These are phyloP conservation scores for Globisporangium polare DNA, from an alignment of 352 stramenopile species.

Conservation along the genomic window DNA sequence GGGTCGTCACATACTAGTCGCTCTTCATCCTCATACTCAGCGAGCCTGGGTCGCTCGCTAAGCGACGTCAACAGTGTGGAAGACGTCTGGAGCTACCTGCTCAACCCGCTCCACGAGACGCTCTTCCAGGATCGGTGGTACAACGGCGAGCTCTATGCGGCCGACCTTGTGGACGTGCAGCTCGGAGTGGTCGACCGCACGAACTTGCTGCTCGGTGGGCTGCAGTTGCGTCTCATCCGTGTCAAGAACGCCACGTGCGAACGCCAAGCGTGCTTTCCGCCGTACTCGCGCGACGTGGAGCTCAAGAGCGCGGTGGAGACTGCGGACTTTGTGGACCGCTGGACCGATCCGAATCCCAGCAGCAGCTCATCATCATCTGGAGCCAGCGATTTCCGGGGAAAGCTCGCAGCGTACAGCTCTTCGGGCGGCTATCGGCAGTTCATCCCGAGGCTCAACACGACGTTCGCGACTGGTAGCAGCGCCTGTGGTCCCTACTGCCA, in stretches of 20 bases:
- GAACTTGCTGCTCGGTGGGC: conserved; percentile 54
- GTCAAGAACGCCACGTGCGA: conserved; percentile 25
- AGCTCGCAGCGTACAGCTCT: conserved; percentile 32
- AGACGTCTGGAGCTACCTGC: conserved; percentile 57
- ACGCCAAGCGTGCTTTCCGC: conserved; percentile 29
- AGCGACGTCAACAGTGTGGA: conserved; percentile 31
- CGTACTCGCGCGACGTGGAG: conserved; percentile 26
- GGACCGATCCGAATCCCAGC: conserved; percentile 12
- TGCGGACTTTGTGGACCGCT: conserved; percentile 27
- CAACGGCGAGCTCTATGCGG: conserved; percentile 45
- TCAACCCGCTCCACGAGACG: conserved; percentile 29
- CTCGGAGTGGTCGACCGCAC: conserved; percentile 42
- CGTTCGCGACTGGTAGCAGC: conserved; percentile 1
- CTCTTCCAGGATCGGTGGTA: conserved; percentile 57
- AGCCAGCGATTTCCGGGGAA: conserved; percentile 15
- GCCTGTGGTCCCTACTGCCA: conserved; percentile 33
- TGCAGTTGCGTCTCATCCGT: conserved; percentile 50
- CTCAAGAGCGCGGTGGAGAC: conserved; percentile 15
- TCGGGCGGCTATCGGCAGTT: conserved; percentile 20
- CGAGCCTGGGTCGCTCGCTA: conserved; percentile 18
- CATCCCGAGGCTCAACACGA: conserved; percentile 15
- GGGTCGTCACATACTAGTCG: neutral
- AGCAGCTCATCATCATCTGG: neutral
- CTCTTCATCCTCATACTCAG: neutral
- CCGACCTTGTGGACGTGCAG: conserved; percentile 39